These are phyloP conservation scores for Bertia moriformis DNA, from an alignment of 2,329 filamentous ascomycete genomes.

Conservation along the genomic window DNA sequence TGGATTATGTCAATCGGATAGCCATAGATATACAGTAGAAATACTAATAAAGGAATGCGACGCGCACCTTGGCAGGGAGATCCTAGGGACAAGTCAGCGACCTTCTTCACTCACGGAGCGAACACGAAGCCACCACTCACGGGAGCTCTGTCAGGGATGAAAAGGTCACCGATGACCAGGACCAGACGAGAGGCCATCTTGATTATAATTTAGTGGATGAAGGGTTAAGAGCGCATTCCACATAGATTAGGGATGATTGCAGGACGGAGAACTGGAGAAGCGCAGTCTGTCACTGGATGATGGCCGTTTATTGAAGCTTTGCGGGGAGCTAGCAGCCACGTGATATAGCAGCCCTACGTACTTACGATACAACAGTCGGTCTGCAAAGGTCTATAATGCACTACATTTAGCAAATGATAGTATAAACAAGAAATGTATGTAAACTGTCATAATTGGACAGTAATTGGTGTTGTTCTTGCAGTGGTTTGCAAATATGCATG, in stretches of 20 bases:
- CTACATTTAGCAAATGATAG: no score
- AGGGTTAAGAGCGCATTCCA: not conserved
- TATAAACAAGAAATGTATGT: no score
- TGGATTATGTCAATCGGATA: conserved; percentile 6
- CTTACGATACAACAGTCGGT: no score
- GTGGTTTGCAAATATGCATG: no score
- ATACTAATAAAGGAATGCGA: not conserved
- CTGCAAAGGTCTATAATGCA: no score
- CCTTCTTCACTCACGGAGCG: not conserved
- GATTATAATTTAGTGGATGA: not conserved
- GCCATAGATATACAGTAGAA: not conserved
- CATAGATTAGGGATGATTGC: not conserved
- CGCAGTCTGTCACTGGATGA: no score
- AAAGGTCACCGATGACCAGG: conserved; percentile 1
- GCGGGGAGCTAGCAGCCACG: not conserved
- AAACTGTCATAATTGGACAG: no score
- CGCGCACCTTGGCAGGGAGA: conserved; percentile 1
- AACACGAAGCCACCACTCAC: not conserved
- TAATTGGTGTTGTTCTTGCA: no score
- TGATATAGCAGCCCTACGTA: not conserved
- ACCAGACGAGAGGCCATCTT: not conserved
- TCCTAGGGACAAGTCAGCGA: not conserved
- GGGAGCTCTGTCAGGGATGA: conserved; percentile 1
- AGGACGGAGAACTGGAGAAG: not conserved
- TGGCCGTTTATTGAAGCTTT: no score